These are phyloP conservation scores for Solidago caesia DNA, from an alignment of 129 eudicot species.

Conservation along the genomic window DNA sequence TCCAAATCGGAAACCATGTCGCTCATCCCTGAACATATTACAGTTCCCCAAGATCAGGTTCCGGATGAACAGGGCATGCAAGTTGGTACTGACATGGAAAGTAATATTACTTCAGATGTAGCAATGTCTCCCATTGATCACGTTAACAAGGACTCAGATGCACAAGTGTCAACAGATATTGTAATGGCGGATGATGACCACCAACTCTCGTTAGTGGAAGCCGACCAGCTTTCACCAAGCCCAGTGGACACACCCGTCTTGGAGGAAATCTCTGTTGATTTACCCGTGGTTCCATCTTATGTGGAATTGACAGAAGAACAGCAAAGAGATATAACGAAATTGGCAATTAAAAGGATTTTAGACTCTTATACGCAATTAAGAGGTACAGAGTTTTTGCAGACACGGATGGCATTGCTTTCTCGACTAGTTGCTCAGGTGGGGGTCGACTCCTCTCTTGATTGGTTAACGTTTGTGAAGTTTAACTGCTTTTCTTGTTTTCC, in stretches of 20 bases:
- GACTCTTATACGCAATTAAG: constrained; percentile 52
- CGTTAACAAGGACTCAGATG: constrained; percentile 38
- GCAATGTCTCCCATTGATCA: constrained; percentile 35
- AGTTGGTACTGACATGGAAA: constrained; percentile 34
- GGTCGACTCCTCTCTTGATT: constrained; percentile 41
- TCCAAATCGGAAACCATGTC: constrained; percentile 45
- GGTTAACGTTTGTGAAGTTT: constrained; percentile 36
- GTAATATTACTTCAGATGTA: constrained; percentile 34
- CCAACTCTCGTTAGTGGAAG: constrained; percentile 42
- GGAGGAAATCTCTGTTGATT: constrained; percentile 56
- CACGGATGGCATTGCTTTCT: constrained; percentile 74
- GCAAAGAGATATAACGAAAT: constrained; percentile 42
- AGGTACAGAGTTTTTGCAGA: constrained; percentile 54
- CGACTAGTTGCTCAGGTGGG: constrained; percentile 96
- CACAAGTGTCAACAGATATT: constrained; percentile 33
- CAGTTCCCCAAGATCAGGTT: constrained; percentile 39
- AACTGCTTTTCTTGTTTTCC: constrained; percentile 32
- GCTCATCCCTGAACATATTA: constrained; percentile 21
- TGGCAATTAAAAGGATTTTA: constrained; percentile 66
- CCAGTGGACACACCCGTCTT: constrained; percentile 35
- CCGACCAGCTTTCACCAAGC: constrained; percentile 63
- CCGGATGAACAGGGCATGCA: constrained; percentile 40
- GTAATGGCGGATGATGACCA: constrained; percentile 42
- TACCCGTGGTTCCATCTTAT: constrained; percentile 66
- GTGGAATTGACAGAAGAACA: constrained; percentile 65